Base-by-base conservation (phyloP, 257 asterid species). In the Primulina eburnea region DNA sequence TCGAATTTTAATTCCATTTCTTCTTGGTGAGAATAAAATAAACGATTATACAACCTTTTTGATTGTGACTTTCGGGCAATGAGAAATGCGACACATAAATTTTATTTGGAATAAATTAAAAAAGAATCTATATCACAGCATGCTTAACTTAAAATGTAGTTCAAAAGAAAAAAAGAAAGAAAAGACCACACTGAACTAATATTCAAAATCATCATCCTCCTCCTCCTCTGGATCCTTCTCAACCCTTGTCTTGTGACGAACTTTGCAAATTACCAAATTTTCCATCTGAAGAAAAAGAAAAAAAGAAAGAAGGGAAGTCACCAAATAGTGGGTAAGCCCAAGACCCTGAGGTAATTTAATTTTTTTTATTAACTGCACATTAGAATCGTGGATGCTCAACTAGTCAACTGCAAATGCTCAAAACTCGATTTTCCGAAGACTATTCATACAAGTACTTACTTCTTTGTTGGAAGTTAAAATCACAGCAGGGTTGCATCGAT, bases 381-480 rank as follows among this genome's bases (percentile, higher is more conserved):
- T 21, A 30, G 4, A 34, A 34, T 34, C 4, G 35, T 2, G 35
- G 7, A 33, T 35, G 40, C 40, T 35, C 40, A 33, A 33, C 26
- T 24, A 24, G 26, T 24, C 26, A 24, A 24, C 8, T 33, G 4
- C 30, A 2, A 28, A 32, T 32, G 34, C 34, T 32, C 34, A 38
- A 38, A 38, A 38, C 47, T 8, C 14, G 4, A 38, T 9, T 38
- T 8, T 38, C 6, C 47, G 0, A 38, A 9, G 14, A 43, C 6
- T 43, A 12, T 43, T 43, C 17, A 43, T 12, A 1, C 8, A 11
- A 35, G 16, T 40, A 34, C 77, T 73, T 60, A 67, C 73, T 4
- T 1, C 11, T 0, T 8, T 6, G 64, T 20, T 8, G 6, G 29
- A 7, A 2, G 18, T 1, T 47, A 18, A 7, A 40, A 55, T 6